phyloP scores from a whole-genome alignment of 306 rosid species.

The Amphicarpaea edgeworthii region DNA sequence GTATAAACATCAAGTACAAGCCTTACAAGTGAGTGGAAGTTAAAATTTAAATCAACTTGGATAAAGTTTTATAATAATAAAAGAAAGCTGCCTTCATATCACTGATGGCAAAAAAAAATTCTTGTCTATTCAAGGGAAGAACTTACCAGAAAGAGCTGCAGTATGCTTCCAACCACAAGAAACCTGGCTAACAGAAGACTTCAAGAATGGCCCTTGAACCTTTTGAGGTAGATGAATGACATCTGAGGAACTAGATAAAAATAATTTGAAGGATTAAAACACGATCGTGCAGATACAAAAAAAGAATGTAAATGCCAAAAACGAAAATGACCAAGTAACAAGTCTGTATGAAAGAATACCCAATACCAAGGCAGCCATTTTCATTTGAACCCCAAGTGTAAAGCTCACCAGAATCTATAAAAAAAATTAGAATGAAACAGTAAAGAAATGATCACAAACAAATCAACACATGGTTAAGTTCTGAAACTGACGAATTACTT shows the following conservation, averaged over 20 bases:
- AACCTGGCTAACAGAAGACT: conserved; percentile 79
- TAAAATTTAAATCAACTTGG: conserved; percentile 19
- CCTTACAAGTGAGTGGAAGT: conserved; percentile 39
- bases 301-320: conserved; percentile 21
- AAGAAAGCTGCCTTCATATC: conserved; percentile 8
- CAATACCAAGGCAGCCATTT: conserved; percentile 95
- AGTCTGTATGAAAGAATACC: conserved; percentile 58
- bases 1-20: conserved; percentile 40
- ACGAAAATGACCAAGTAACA: conserved; percentile 31
- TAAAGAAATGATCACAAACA: conserved; percentile 31
- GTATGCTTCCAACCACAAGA: conserved; percentile 99
- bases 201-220: conserved; percentile 81
- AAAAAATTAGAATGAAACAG: conserved; percentile 39
- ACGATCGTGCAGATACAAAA: conserved; percentile 16
- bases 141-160: conserved; percentile 84
- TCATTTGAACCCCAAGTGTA: conserved; percentile 99
- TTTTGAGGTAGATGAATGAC: conserved; percentile 78
- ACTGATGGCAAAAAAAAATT: conserved; percentile 5
- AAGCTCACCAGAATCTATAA: conserved; percentile 75
- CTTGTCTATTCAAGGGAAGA: conserved; percentile 6
- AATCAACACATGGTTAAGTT: conserved; percentile 30
- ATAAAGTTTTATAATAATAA: conserved; percentile 16
- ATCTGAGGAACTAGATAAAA: conserved; percentile 63
- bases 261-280: conserved; percentile 23
- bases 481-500: conserved; percentile 65